Evolutionary conservation across 202 grass and related monocot genomes (phyloP).

Genomic region (Bolboschoenoplectus hybrid): DNA sequence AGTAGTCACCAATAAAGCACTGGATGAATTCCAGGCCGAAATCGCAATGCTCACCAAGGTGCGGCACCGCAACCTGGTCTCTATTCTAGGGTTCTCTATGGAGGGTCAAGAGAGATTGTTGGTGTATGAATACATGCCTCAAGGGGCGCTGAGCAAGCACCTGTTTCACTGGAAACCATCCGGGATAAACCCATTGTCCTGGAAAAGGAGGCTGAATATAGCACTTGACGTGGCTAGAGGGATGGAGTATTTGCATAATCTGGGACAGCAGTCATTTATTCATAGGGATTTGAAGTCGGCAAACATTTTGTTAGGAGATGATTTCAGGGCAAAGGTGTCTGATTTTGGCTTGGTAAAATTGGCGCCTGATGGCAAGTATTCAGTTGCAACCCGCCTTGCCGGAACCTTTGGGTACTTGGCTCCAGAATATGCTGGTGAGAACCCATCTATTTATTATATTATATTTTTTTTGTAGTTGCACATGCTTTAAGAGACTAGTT

Average conservation of each 20-base stretch:
- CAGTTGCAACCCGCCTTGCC: slow-evolving; percentile 78
- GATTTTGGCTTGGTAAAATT: slow-evolving; percentile 87
- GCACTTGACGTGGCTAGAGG: slow-evolving; percentile 87
- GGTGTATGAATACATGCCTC: slow-evolving; percentile 92
- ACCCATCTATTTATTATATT: slow-evolving; percentile 24
- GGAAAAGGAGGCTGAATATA: slow-evolving; percentile 95
- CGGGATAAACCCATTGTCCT: slow-evolving; percentile 67
- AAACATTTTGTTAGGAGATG: slow-evolving; percentile 89
- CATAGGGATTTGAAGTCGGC: slow-evolving; percentile 95
- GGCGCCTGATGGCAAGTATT: slow-evolving; percentile 84
- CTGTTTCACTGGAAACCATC: slow-evolving; percentile 77
- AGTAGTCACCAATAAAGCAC: slow-evolving; percentile 72
- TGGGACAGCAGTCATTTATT: slow-evolving; percentile 80
- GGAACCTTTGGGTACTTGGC: slow-evolving; percentile 97
- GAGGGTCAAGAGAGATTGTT: slow-evolving; percentile 83
- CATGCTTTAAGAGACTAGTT: background rate
- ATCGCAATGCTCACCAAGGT: slow-evolving; percentile 86
- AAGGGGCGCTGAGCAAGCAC: slow-evolving; percentile 81
- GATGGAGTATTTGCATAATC: slow-evolving; percentile 92
- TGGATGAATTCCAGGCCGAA: slow-evolving; percentile 90
- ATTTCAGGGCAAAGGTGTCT: slow-evolving; percentile 88
- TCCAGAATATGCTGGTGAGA: slow-evolving; percentile 91
- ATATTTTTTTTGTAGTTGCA: background rate
- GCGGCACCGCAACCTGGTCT: slow-evolving; percentile 82
- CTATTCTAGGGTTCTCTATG: slow-evolving; percentile 65